Evolutionary conservation across 2,329 filamentous ascomycete genomes (phyloP).

Genomic region (Pseudocercospora musae): DNA sequence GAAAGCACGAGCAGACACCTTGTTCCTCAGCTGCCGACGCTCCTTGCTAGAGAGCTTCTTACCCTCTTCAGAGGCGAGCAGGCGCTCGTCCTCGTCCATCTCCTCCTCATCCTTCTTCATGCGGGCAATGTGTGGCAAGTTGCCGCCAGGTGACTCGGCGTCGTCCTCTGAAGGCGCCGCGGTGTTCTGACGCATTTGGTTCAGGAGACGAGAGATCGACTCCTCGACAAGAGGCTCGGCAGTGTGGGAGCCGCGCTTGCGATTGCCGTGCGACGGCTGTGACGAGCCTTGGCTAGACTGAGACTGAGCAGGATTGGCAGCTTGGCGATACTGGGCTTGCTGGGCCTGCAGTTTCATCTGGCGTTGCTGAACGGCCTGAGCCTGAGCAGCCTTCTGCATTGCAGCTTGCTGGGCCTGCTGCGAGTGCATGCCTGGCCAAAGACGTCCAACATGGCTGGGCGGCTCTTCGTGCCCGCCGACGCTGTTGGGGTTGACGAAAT

Average conservation of each 20-base stretch:
- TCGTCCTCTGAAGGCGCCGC: slow-evolving; percentile 47
- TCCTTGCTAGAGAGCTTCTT: slow-evolving; percentile 99
- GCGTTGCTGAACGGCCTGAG: slow-evolving; percentile 47
- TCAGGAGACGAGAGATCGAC: slow-evolving; percentile 87
- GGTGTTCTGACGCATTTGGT: slow-evolving; percentile 81
- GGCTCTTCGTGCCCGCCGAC: slow-evolving; percentile 63
- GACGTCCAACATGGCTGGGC: slow-evolving; percentile 58
- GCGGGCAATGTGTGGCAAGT: slow-evolving; percentile 66
- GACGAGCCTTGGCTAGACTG: slow-evolving; percentile 30
- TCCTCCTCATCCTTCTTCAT: slow-evolving; percentile 93
- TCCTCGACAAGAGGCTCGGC: slow-evolving; percentile 63
- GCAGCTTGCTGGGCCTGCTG: slow-evolving; percentile 65
- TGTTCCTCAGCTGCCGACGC: slow-evolving; percentile 94
- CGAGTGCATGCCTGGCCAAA: slow-evolving; percentile 92
- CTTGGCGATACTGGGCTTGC: slow-evolving; percentile 38
- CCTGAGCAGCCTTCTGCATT: slow-evolving; percentile 54
- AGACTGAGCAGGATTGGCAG: slow-evolving; percentile 23
- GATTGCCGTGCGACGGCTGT: slow-evolving; percentile 37
- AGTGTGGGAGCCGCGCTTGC: slow-evolving; percentile 44
- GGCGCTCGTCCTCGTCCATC: slow-evolving; percentile 95
- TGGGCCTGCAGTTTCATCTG: slow-evolving; percentile 43
- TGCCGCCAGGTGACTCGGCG: slow-evolving; percentile 42
- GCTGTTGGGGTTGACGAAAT: slow-evolving; percentile 70
- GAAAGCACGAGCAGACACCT: slow-evolving; percentile 96
- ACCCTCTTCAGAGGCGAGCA: slow-evolving; percentile 93